phyloP scores from a whole-genome alignment of 192 early-diverging fungal genomes.

The Gamsiella multidivaricata region DNA sequence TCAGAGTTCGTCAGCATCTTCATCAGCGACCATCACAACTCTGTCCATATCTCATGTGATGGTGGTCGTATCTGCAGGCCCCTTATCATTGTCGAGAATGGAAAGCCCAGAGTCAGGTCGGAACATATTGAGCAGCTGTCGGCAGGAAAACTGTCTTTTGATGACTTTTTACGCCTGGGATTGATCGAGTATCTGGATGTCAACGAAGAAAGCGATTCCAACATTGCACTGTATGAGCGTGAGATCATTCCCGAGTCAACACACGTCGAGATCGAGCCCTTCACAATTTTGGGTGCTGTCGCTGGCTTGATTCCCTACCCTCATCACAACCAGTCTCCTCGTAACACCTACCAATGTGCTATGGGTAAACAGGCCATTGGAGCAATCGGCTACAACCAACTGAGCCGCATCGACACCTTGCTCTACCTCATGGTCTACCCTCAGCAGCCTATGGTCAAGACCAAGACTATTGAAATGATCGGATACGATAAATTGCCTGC shows the following conservation, averaged over 20 bases:
- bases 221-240: slow-evolving; percentile 90
- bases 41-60: slow-evolving; percentile 94
- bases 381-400: slow-evolving; percentile 94
- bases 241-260: slow-evolving; percentile 90
- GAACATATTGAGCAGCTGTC: slow-evolving; percentile 70
- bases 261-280: slow-evolving; percentile 96
- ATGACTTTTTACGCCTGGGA: slow-evolving; percentile 91
- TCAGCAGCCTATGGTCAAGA: slow-evolving; percentile 98
- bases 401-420: slow-evolving; percentile 93
- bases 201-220: slow-evolving; percentile 97
- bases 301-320: slow-evolving; percentile 99
- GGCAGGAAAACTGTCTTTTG: slow-evolving; percentile 73
- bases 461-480: slow-evolving; percentile 97
- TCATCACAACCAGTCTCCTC: slow-evolving; percentile 98
- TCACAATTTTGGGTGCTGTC: slow-evolving; percentile 94
- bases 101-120: slow-evolving; percentile 70
- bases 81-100: slow-evolving; percentile 93
- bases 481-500: slow-evolving; percentile 93
- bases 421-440: slow-evolving; percentile 97
- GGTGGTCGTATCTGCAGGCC: slow-evolving; percentile 97
- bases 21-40: slow-evolving; percentile 81
- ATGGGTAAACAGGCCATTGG: slow-evolving; percentile 99
- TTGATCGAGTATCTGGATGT: slow-evolving; percentile 97
- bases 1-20: slow-evolving; percentile 93
- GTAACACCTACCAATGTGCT: slow-evolving; percentile 98